Base-by-base conservation (phyloP, 2,329 filamentous ascomycete species). In the Aspergillus hortae region DNA sequence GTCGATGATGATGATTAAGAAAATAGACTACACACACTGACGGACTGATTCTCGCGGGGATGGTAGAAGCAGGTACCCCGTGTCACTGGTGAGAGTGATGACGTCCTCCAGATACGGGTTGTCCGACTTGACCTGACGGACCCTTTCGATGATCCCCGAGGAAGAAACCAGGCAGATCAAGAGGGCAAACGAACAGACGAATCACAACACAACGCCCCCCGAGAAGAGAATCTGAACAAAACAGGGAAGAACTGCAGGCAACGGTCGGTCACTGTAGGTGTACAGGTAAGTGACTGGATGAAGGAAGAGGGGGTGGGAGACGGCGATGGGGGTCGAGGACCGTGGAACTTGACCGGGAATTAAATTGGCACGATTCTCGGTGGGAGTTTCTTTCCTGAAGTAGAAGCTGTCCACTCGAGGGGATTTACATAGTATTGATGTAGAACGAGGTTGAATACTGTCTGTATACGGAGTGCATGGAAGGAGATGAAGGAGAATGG, bases 11-110 rank as follows among this genome's bases (percentile, higher is more conserved):
- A 46, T 35, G 51, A 52, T 54, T 42, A 53, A 56, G 51, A 54
- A 54, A 54, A 54, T 23, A 41, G 46, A 51, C 27, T 30, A 30
- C 27, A 23, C 9, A 7, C 25, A 30, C 27, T 27, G 6, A 46
- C 48, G 44, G 9, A n/a, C 27, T 30, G 44, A 53, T 44, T 44
- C 47, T 48, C 25, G 54, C 43, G 46, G 54, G 58, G 56, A 48
- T 54, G 48, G 48, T 49, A 60, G 50, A 60, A 60, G 58, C 58
- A 60, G 58, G 58, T 59, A 60, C 58, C 56, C 54, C 53, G 56
- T 60, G 59, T 58, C 55, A 55, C 48, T 42, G 48, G 42, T 6
- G 25, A 44, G 44, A 51, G 49, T 56, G 51, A 51, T 57, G 56
- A 59, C 56, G 55, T 57, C 51, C 44, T 47, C 32, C 23, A 23